Conservation (phyloP, 108 stramenopile genomes). For the Cyclotella cryptica region DNA sequence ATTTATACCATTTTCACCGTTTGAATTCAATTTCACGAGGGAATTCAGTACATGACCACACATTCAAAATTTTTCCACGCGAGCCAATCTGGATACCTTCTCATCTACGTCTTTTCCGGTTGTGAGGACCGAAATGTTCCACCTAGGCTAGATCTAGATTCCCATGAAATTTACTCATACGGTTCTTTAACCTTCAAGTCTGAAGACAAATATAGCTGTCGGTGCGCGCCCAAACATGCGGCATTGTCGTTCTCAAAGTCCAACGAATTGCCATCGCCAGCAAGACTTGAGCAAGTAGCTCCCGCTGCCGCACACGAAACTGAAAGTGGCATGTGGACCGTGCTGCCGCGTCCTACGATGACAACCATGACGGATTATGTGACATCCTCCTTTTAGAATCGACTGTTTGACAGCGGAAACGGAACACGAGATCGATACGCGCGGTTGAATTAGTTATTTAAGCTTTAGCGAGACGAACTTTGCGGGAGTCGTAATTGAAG, state of each 20-base stretch:
- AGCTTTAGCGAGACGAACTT: too few relatives aligned
- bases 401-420: conserved; percentile 3
- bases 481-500: too few relatives aligned
- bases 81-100: not conserved
- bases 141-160: not conserved
- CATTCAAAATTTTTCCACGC: conserved; percentile 5
- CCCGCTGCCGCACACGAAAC: not conserved
- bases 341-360: not conserved
- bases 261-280: conserved; percentile 23
- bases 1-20: too few relatives aligned
- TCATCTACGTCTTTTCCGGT: not conserved
- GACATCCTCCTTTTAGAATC: not conserved
- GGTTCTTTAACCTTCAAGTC: not conserved
- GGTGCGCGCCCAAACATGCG: not conserved
- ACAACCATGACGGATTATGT: conserved; percentile 5
- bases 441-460: too few relatives aligned
- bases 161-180: not conserved
- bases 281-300: not conserved
- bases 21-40: not conserved
- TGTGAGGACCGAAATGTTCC: not conserved
- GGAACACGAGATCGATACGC: too few relatives aligned
- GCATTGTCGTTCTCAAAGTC: conserved; percentile 9
- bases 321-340: not conserved
- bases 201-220: not conserved
- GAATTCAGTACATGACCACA: not conserved